Evolutionary conservation across 2,329 filamentous ascomycete species (phyloP), one percentile per base, ranked within the genome.

Genomic region (Dryadomyces quercivorus): DNA sequence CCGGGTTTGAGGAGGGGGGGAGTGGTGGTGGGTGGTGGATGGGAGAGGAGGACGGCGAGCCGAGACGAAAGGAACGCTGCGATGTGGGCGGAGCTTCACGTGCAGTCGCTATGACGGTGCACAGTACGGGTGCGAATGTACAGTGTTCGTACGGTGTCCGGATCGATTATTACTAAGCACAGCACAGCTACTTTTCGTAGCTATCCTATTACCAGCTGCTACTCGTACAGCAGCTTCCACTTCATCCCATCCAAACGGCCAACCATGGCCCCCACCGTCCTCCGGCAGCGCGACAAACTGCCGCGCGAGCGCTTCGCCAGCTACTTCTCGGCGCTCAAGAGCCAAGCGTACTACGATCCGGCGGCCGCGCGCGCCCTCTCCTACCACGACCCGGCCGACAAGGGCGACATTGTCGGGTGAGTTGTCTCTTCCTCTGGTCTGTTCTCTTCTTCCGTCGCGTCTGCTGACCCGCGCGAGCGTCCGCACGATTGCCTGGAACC

Each of bases 401-500:
- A 51, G 53, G 59, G 36, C 2, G 51, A 50, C 22, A 52, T 54
- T 10, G 31, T 54, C 5, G 58, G 55, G 57, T 57, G 31, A 22
- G 54, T 13, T 36, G 4, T 42, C n/a, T n/a, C n/a, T n/a, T n/a
- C n/a, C n/a, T n/a, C n/a, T n/a, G n/a, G 12, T 42, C 5, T 49
- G 34, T 42, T 53, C 21, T 36, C 31, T 2, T 16, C 16, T 34
- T 34, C n/a, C 10, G 40, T 42, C 38, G 16, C n/a, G n/a, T 21
- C 31, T n/a, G 26, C 44, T 50, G 36, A 22, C 43, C 3, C 22
- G 9, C n/a, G 5, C 18, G 59, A 89, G 85, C 59, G 76, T 94
- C 55, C 82, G 87, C 44, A 85, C 86, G 1, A 84, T 97, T 60
- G 84, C 87, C 43, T 97, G 92, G 92, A 95, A 92, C 60, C 88